Evolutionary conservation across 495 filamentous ascomycete genomes (phyloP).

Genomic region (Daldinia concentrica): DNA sequence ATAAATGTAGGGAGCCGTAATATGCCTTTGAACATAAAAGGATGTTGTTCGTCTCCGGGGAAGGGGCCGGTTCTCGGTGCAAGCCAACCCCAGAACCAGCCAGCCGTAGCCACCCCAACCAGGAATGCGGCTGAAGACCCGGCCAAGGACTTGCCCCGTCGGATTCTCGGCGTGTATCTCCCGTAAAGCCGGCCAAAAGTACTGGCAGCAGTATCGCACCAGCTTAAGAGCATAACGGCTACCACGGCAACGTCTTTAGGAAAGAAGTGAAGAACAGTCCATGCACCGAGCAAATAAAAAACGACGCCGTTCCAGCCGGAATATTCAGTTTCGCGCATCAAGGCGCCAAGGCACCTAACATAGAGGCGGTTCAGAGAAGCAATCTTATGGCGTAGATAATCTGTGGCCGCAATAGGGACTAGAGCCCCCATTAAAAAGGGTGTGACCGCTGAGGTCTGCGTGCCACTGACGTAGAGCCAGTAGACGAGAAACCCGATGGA

Average conservation of each 20-base stretch:
- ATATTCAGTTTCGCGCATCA: slow-evolving; percentile 98
- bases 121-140: slow-evolving; percentile 84
- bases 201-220: slow-evolving; percentile 97
- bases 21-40: slow-evolving; percentile 83
- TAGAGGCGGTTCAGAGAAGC: slow-evolving; percentile 87
- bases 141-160: slow-evolving; percentile 89
- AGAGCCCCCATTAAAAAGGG: slow-evolving; percentile 83
- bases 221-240: slow-evolving; percentile 86
- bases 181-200: slow-evolving; percentile 91
- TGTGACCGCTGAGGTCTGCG: slow-evolving; percentile 77
- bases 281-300: slow-evolving; percentile 92
- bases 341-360: slow-evolving; percentile 79
- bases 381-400: slow-evolving; percentile 82
- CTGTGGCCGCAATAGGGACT: slow-evolving; percentile 86
- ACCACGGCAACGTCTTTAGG: slow-evolving; percentile 96
- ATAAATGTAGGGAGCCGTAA: slow-evolving; percentile 69
- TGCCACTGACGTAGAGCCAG: slow-evolving; percentile 79
- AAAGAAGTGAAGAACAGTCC: slow-evolving; percentile 83
- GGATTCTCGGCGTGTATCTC: slow-evolving; percentile 83
- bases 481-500: slow-evolving; percentile 95
- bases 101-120: slow-evolving; percentile 82
- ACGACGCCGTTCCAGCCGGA: slow-evolving; percentile 94
- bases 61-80: slow-evolving; percentile 74
- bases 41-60: slow-evolving; percentile 67
- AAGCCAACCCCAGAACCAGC: slow-evolving; percentile 85